Base-by-base conservation (phyloP, 2,329 filamentous ascomycete species). In the Elsinoe necatrix region DNA sequence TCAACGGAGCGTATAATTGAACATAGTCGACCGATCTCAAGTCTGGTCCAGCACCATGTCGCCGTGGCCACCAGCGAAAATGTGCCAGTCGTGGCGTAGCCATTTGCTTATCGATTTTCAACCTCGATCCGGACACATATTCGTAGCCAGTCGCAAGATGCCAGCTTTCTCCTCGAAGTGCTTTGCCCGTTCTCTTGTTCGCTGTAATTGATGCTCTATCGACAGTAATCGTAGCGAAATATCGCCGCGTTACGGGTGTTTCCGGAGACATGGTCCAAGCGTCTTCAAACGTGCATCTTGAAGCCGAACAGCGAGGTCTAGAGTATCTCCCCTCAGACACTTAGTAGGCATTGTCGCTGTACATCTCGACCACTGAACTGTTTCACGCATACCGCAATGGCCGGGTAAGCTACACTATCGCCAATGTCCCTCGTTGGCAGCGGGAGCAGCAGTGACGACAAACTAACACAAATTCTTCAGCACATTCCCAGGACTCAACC, bases 401-500 rank as follows among this genome's bases (percentile, higher is more conserved):
- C 70, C 61, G 72, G 69, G 72, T 74, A 70, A 60, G 72, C 70
- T 6, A 57, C 48, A 16, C 23, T 39, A 45, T 3, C 20, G 12
- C 14, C 41, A 20, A 21, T 7, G 12, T 25, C 21, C 21, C 20
- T n/a, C 5, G 20, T 21, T 20, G 20, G 20, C 45, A 16, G 21
- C 20, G 39, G 12, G 14, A 23, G 43, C 35, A 25, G 55, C 57
- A 1, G 20, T 37, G 7, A 39, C 45, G 43, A 31, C 54, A 43
- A 42, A 59, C 57, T 61, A 39, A 56, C 29, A 27, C 31, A 25
- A 47, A 57, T 39, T 29, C 29, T 54, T 55, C 58, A 25, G 55
- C 48, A 27, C 43, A 47, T 65, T 68, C 64, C 69, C 69, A 21
- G 68, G 69, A 54, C 65, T 89, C 76, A 77, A 87, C 80, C 83